A percentile compares a stretch with the other conserved stretches of the same genome.
Conservation (phyloP, 2,329 filamentous ascomycete species). For the Venturia aucupariae region DNA sequence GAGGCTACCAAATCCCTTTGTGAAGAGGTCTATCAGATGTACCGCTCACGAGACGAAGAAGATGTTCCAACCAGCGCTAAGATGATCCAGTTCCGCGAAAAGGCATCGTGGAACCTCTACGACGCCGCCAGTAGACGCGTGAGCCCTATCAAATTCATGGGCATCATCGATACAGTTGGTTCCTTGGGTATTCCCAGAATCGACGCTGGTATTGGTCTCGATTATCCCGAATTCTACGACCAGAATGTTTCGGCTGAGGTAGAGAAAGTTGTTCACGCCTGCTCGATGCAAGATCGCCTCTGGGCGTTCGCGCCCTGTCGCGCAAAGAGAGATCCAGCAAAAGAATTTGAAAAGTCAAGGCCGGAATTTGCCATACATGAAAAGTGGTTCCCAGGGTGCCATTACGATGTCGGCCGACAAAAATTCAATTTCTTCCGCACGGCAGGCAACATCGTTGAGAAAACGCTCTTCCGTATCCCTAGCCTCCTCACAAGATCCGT, state of each 20-base stretch:
- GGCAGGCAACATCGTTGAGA: slow-evolving; percentile 23
- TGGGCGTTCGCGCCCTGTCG: slow-evolving; percentile 29
- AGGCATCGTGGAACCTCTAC: slow-evolving; percentile 18
- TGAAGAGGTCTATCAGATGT: slow-evolving; percentile 17
- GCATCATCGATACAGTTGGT: slow-evolving; percentile 36
- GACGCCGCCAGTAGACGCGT: not conserved
- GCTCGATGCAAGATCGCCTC: slow-evolving; percentile 26
- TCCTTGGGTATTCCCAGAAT: slow-evolving; percentile 38
- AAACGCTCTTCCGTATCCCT: slow-evolving; percentile 22
- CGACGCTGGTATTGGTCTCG: slow-evolving; percentile 27
- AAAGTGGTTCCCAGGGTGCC: slow-evolving; percentile 29
- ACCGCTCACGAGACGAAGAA: slow-evolving; percentile 14
- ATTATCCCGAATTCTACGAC: slow-evolving; percentile 29
- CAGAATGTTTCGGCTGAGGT: slow-evolving; percentile 25
- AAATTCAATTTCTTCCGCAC: slow-evolving; percentile 27
- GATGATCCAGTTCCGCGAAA: slow-evolving; percentile 16
- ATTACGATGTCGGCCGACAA: slow-evolving; percentile 29
- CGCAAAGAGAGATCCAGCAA: slow-evolving; percentile 17
- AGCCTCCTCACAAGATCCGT: slow-evolving; percentile 23
- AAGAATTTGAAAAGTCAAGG: slow-evolving; percentile 13
- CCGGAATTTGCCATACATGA: slow-evolving; percentile 20
- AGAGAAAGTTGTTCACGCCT: slow-evolving; percentile 26
- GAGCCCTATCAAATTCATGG: slow-evolving; percentile 15
- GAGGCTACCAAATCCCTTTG: slow-evolving; percentile 14
- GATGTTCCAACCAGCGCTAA: not conserved